These are phyloP conservation scores for Penicillium silybi DNA, from an alignment of 495 filamentous ascomycete genomes.

Conservation along the genomic window DNA sequence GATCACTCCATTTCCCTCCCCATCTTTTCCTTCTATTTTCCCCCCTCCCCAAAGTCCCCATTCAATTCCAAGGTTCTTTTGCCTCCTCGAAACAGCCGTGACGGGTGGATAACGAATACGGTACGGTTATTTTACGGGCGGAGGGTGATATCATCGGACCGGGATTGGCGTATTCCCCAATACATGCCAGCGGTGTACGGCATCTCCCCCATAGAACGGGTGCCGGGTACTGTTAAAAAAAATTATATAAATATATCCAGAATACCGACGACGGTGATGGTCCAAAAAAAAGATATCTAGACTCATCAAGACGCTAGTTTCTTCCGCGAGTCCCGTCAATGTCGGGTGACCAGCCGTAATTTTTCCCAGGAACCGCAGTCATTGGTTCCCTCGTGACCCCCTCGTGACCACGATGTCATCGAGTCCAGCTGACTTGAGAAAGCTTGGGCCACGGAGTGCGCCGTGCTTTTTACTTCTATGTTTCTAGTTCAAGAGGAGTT, in stretches of 20 bases:
- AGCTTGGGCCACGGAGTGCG: constrained; percentile 16
- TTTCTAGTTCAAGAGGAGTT: too few species aligned
- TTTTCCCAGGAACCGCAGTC: constrained; percentile 16
- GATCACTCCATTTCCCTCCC: constrained; percentile 2
- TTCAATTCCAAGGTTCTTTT: neutral
- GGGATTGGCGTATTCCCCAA: neutral
- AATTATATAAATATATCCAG: neutral
- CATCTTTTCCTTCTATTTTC: neutral
- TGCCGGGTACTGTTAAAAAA: too few species aligned
- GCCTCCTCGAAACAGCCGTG: neutral
- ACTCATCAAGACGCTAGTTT: constrained; percentile 4
- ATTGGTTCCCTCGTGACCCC: constrained; percentile 8
- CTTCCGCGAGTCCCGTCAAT: constrained; percentile 12
- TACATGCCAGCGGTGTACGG: neutral
- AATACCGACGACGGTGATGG: too few species aligned
- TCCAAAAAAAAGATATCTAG: neutral
- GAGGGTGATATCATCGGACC: constrained; percentile 5
- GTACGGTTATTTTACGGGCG: neutral
- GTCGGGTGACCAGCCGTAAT: constrained; percentile 22
- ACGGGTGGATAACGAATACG: constrained; percentile 4
- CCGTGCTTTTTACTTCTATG: neutral
- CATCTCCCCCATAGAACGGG: neutral
- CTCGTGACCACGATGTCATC: constrained; percentile 25
- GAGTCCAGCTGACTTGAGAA: constrained; percentile 25
- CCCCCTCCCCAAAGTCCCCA: neutral